phyloP scores from a whole-genome alignment of 2,329 filamentous ascomycete species.

The Malbranchea zuffiana region DNA sequence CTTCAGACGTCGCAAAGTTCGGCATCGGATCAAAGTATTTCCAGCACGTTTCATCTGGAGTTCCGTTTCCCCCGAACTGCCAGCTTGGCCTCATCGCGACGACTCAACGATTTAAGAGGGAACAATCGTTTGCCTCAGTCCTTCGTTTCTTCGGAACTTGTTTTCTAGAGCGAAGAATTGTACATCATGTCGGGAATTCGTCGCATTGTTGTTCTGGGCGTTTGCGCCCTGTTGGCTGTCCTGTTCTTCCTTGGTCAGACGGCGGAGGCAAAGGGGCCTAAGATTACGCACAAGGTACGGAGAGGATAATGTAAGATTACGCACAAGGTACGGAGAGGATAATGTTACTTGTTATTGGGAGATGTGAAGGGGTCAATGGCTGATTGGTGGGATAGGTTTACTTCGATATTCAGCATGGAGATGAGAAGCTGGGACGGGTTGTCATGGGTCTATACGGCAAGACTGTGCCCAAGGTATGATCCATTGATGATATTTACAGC shows the following conservation, averaged over 20 bases:
- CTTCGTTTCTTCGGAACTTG: no score
- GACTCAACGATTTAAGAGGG: no score
- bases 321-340: constrained; percentile 54
- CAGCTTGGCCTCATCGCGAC: no score
- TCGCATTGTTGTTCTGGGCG: constrained; percentile 57
- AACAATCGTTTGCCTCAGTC: no score
- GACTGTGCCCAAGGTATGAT: constrained; percentile 51
- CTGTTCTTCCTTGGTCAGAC: constrained; percentile 67
- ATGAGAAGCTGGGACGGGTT: constrained; percentile 49
- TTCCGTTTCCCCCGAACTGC: no score
- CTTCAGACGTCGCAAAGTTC: no score
- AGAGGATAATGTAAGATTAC: neutral
- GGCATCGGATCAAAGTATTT: no score
- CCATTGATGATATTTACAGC: neutral
- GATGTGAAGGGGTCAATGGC: no score
- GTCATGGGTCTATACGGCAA: constrained; percentile 57
- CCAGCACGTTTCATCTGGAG: no score
- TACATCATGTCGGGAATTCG: constrained; percentile 64
- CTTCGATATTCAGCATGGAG: constrained; percentile 55
- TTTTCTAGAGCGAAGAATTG: no score
- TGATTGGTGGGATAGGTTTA: constrained; percentile 46
- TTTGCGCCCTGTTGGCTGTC: constrained; percentile 65
- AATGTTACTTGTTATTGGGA: no score
- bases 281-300: constrained; percentile 79
- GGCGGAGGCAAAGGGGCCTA: constrained; percentile 73